Conservation (phyloP, 202 grass and related monocot species). For the Alloteropsis angusta region DNA sequence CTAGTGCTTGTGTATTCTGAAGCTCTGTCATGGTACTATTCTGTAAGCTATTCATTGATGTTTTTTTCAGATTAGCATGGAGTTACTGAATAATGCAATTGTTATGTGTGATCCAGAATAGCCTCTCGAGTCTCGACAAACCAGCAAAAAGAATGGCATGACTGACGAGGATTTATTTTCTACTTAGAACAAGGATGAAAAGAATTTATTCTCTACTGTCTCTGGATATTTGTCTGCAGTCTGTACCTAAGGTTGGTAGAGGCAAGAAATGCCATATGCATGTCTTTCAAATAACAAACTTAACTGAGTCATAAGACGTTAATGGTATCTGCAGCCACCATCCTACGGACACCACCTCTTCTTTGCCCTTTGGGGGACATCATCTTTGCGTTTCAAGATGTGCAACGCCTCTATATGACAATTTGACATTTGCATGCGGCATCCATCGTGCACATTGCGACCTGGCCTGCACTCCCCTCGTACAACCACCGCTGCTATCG, state of each 20-base stretch:
- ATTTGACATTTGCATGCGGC: not conserved
- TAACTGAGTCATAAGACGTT: not conserved
- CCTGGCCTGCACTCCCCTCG: not conserved
- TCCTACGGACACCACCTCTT: not conserved
- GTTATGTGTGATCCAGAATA: not conserved
- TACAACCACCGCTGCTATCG: not conserved
- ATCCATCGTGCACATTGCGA: not conserved
- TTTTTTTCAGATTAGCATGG: not conserved
- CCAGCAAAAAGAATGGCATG: not conserved
- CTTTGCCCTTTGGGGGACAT: not conserved
- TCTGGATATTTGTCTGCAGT: not conserved
- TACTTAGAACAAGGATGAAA: not conserved
- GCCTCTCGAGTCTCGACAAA: not conserved
- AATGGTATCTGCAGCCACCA: not conserved
- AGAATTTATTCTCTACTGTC: not conserved
- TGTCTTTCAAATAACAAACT: not conserved
- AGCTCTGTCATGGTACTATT: not conserved
- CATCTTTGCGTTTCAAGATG: conserved; percentile 27
- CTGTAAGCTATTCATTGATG: not conserved
- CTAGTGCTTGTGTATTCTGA: not conserved
- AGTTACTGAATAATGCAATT: not conserved
- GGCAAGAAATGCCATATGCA: conserved; percentile 21
- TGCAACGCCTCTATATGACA: not conserved
- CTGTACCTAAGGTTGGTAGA: not conserved
- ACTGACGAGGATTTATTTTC: not conserved